Percentiles rank a stretch among this genome's conserved stretches.
Evolutionary conservation across 73 alveolate genomes (phyloP).

Genomic region (Durusdinium trenchii): DNA sequence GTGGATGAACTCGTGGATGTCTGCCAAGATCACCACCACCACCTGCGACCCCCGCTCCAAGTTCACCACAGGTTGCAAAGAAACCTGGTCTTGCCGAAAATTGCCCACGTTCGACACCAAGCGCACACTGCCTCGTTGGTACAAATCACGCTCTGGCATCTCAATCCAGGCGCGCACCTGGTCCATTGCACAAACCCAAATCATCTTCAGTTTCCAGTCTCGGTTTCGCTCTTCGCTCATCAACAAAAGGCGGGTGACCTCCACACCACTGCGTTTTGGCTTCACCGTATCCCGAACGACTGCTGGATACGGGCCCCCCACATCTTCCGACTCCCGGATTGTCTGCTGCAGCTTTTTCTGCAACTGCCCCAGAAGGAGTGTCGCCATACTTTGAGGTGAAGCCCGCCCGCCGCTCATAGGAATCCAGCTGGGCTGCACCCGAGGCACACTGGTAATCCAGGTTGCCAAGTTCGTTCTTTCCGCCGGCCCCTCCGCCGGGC

Average conservation of each 20-base stretch:
- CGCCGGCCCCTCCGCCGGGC: background rate
- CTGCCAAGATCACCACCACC: constrained; percentile 14
- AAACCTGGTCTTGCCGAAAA: constrained; percentile 11
- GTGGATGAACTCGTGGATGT: constrained; percentile 17
- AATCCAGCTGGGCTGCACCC: background rate
- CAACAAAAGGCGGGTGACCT: background rate
- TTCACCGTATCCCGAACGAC: background rate
- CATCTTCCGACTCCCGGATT: background rate
- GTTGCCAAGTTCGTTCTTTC: background rate
- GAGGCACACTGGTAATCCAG: background rate
- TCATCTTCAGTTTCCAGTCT: constrained; percentile 9
- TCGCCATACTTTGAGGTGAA: background rate
- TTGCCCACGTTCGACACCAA: background rate
- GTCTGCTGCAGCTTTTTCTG: constrained; percentile 13
- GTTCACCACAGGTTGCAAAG: background rate
- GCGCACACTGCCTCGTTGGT: background rate
- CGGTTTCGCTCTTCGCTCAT: background rate
- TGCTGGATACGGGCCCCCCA: background rate
- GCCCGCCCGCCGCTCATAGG: constrained; percentile 24
- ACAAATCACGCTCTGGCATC: background rate
- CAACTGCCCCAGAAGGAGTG: background rate
- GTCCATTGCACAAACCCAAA: background rate
- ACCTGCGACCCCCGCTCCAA: background rate
- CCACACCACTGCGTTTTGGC: constrained; percentile 1
- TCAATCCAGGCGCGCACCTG: background rate